phyloP scores from a whole-genome alignment of 352 stramenopile species.

The Globisporangium parvum region DNA sequence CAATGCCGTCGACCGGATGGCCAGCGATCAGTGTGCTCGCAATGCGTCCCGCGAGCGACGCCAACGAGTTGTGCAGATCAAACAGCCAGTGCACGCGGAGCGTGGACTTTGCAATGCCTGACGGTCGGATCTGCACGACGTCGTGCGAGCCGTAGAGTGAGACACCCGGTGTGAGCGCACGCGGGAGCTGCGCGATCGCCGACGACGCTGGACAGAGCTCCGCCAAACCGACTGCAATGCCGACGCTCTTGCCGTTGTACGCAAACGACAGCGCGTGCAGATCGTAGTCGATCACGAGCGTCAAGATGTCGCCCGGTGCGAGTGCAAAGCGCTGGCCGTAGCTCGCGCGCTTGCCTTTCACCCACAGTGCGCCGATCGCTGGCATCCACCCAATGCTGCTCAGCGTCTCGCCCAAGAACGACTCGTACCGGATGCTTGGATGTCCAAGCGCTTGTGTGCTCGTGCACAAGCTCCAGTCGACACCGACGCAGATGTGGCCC shows the following conservation, averaged over 20 bases:
- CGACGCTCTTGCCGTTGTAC: constrained; percentile 58
- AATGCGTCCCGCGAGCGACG: constrained; percentile 64
- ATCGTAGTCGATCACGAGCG: constrained; percentile 68
- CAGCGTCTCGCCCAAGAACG: constrained; percentile 39
- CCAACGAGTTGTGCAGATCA: constrained; percentile 68
- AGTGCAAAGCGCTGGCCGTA: constrained; percentile 47
- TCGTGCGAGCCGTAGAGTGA: constrained; percentile 71
- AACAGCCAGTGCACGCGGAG: constrained; percentile 79
- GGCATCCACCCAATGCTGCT: constrained; percentile 83
- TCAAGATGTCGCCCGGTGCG: constrained; percentile 63
- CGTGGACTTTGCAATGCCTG: constrained; percentile 71
- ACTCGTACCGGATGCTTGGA: constrained; percentile 13
- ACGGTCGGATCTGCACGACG: constrained; percentile 63
- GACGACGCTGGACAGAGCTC: constrained; percentile 32
- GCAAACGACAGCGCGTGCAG: constrained; percentile 63
- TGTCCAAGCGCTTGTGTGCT: constrained; percentile 1
- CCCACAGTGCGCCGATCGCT: constrained; percentile 69
- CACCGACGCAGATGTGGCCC: constrained; percentile 71
- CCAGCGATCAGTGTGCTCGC: constrained; percentile 71
- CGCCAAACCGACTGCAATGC: constrained; percentile 41
- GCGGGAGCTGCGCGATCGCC: constrained; percentile 24
- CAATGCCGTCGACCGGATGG: constrained; percentile 60
- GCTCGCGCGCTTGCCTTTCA: constrained; percentile 41
- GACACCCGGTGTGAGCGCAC: constrained; percentile 42
- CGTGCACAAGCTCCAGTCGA: constrained; percentile 41